Evolutionary conservation across 1,284 basidiomycete genomes (phyloP).

Genomic region (Ceratobasidium theobromae): DNA sequence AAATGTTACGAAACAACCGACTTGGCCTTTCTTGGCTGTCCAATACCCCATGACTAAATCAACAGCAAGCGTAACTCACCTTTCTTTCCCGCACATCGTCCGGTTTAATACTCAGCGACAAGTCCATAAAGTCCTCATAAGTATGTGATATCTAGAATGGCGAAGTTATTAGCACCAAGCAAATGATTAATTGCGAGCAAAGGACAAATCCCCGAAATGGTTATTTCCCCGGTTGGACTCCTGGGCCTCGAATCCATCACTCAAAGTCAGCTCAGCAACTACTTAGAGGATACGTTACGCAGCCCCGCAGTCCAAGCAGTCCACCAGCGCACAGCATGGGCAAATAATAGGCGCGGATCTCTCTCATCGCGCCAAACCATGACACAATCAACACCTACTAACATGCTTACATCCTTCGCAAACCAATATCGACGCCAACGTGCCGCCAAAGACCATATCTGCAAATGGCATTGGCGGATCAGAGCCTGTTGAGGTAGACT

Average conservation of each 20-base stretch:
- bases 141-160: conserved; percentile 75
- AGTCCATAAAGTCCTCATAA: conserved; percentile 91
- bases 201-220: not conserved
- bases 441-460: conserved; percentile 87
- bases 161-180: not conserved
- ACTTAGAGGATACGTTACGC: too few species aligned
- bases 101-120: conserved; percentile 82
- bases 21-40: too few species aligned
- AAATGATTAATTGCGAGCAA: too few species aligned
- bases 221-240: not conserved
- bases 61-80: conserved; percentile 35
- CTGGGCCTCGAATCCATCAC: too few species aligned
- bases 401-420: conserved; percentile 87
- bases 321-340: too few species aligned
- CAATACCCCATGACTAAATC: too few species aligned
- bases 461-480: conserved; percentile 69
- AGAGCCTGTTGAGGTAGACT: conserved; percentile 42
- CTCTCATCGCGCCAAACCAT: not conserved
- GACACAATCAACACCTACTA: conserved; percentile 37
- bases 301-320: too few species aligned
- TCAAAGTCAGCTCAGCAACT: too few species aligned
- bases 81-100: conserved; percentile 72
- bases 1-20: too few species aligned
- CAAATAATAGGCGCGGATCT: too few species aligned
- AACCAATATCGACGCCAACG: conserved; percentile 84